phyloP scores from a whole-genome alignment of 352 stramenopile genomes.

The Phytophthora quininea region DNA sequence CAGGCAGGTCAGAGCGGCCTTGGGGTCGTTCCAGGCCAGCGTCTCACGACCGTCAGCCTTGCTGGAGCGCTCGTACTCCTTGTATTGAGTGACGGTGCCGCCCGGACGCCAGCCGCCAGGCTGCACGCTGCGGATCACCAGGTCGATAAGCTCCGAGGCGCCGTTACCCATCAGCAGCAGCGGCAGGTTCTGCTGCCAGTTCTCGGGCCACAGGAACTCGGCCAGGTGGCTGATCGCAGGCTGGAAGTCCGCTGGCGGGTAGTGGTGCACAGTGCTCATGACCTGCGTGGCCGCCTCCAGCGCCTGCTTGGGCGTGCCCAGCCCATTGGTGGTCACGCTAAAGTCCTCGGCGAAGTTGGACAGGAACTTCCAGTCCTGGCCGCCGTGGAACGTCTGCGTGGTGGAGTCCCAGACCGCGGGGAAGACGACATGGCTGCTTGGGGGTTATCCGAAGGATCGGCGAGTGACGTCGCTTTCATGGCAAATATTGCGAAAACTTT shows the following conservation, averaged over 20 bases:
- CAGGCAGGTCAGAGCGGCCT: conserved; percentile 81
- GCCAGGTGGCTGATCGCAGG: conserved; percentile 88
- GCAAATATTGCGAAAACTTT: too few species aligned
- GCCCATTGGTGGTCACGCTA: conserved; percentile 89
- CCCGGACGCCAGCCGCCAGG: conserved; percentile 74
- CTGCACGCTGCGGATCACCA: conserved; percentile 87
- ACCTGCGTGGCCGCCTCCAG: conserved; percentile 72
- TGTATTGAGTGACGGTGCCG: conserved; percentile 83
- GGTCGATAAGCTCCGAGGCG: conserved; percentile 86
- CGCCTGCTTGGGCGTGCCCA: conserved; percentile 79
- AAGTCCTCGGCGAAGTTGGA: conserved; percentile 91
- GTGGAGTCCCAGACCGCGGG: conserved; percentile 74
- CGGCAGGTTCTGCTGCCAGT: conserved; percentile 62
- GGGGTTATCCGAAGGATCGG: background rate
- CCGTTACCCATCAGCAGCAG: conserved; percentile 86
- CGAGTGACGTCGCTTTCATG: background rate
- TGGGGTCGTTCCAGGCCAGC: conserved; percentile 74
- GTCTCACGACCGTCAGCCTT: conserved; percentile 82
- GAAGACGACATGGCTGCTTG: conserved; percentile 13
- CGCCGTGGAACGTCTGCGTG: conserved; percentile 92
- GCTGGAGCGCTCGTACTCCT: conserved; percentile 88
- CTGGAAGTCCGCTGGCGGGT: conserved; percentile 91
- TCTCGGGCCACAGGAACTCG: conserved; percentile 82
- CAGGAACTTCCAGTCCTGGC: conserved; percentile 92
- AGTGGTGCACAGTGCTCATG: conserved; percentile 88